phyloP scores from a whole-genome alignment of 345 rosid species.

The Salix brachista region DNA sequence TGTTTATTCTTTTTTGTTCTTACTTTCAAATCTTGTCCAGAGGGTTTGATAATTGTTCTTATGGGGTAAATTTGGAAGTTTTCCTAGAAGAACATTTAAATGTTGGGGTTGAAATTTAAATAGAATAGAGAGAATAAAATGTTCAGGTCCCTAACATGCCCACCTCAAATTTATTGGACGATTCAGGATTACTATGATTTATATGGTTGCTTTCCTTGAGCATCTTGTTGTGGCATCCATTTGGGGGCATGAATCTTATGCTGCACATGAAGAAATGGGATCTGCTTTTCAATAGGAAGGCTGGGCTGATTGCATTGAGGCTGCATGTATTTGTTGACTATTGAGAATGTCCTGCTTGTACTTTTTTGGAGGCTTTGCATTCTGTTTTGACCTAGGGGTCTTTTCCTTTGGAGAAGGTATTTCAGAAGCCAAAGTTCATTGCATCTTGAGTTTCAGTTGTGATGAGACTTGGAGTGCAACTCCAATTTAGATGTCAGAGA shows the following conservation, averaged over 20 bases:
- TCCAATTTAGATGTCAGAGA: background rate
- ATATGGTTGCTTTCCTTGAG: background rate
- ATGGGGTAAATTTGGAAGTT: background rate
- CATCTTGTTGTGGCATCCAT: background rate
- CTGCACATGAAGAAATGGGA: background rate
- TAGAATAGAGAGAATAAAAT: background rate
- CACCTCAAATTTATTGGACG: background rate
- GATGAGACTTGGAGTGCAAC: background rate
- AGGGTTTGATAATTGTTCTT: background rate
- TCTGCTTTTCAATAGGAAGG: background rate
- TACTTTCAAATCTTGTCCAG: background rate
- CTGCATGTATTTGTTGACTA: background rate
- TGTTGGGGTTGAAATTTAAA: background rate
- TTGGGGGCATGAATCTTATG: background rate
- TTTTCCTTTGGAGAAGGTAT: background rate
- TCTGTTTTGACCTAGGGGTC: background rate
- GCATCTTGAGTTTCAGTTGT: background rate
- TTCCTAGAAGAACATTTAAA: background rate
- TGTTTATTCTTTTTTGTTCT: background rate
- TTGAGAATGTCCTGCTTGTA: background rate
- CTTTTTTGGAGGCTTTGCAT: background rate
- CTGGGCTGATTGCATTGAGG: background rate
- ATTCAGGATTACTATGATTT: background rate
- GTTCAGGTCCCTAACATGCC: background rate
- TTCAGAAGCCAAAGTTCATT: background rate